phyloP scores from a whole-genome alignment of 2,329 filamentous ascomycete genomes.

The Torrubiellomyces zombiae region DNA sequence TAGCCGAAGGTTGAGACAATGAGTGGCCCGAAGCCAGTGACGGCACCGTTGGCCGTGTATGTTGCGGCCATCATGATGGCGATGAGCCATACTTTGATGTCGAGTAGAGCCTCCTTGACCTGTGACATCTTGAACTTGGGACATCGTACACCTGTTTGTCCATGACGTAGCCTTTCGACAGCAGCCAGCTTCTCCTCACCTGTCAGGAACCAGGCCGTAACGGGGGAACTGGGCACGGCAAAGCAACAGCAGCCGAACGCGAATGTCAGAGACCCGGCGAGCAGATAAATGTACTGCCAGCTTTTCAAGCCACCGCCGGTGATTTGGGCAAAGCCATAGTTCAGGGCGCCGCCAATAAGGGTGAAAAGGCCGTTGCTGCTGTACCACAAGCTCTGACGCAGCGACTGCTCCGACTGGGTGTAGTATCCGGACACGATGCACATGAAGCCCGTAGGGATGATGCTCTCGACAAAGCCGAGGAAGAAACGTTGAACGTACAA shows the following conservation, averaged over 20 bases:
- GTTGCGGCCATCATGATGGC: slow-evolving; percentile 53
- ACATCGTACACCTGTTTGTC: slow-evolving; percentile 47
- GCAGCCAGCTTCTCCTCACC: slow-evolving; percentile 45
- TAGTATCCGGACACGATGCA: slow-evolving; percentile 45
- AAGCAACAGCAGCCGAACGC: slow-evolving; percentile 50
- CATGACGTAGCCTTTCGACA: slow-evolving; percentile 43
- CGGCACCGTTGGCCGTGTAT: slow-evolving; percentile 56
- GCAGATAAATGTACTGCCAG: slow-evolving; percentile 58
- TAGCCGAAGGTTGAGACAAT: slow-evolving; percentile 59
- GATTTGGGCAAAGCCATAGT: slow-evolving; percentile 53
- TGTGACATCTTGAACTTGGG: slow-evolving; percentile 42
- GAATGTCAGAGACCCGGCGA: slow-evolving; percentile 46
- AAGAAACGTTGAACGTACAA: slow-evolving; percentile 52
- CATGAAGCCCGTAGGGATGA: slow-evolving; percentile 52
- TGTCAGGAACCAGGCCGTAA: slow-evolving; percentile 52
- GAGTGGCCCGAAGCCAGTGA: slow-evolving; percentile 53
- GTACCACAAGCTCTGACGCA: slow-evolving; percentile 54
- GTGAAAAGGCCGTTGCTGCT: slow-evolving; percentile 41
- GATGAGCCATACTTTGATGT: slow-evolving; percentile 47
- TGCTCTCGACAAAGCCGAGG: slow-evolving; percentile 43
- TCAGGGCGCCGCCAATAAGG: slow-evolving; percentile 44
- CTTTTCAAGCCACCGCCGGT: slow-evolving; percentile 31
- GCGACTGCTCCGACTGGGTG: slow-evolving; percentile 46
- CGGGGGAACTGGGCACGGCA: slow-evolving; percentile 46
- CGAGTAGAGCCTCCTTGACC: slow-evolving; percentile 38